Conservation (phyloP, 768 basidiomycete genomes). For the Chalciporus chontae region DNA sequence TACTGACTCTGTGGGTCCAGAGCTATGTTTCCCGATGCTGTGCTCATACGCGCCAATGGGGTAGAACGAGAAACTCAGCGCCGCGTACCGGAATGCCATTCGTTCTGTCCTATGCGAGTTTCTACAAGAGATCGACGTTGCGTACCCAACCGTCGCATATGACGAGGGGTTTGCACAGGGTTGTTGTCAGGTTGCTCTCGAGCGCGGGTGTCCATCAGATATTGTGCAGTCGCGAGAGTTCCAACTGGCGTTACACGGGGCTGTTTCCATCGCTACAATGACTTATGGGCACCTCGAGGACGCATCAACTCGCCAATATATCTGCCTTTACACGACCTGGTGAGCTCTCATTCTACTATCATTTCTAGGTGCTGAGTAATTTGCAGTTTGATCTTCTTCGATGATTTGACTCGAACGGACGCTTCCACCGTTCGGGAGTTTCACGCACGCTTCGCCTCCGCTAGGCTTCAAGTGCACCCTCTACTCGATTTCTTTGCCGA, state of each 20-base stretch:
- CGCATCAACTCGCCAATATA: slow-evolving; percentile 1
- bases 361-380: neutral
- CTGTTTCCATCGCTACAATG: slow-evolving; percentile 1
- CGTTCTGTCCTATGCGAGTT: slow-evolving; percentile 2
- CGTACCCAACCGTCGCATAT: slow-evolving; percentile 3
- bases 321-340: slow-evolving; percentile 5
- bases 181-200: neutral
- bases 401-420: slow-evolving; percentile 5
- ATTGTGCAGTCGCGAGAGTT: slow-evolving; percentile 2
- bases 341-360: neutral
- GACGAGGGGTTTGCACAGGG: slow-evolving; percentile 2
- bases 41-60: neutral
- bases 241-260: slow-evolving; percentile 2
- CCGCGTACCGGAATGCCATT: neutral
- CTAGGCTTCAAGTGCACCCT: neutral
- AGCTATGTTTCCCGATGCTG: neutral
- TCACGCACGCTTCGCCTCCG: neutral
- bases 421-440: slow-evolving; percentile 2
- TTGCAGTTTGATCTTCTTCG: slow-evolving; percentile 3
- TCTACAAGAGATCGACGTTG: neutral
- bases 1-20: neutral
- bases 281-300: slow-evolving; percentile 3
- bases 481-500: neutral
- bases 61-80: neutral
- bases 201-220: slow-evolving; percentile 1